Conservation (phyloP, 2,329 filamentous ascomycete genomes). For the Westerdykella sp. region DNA sequence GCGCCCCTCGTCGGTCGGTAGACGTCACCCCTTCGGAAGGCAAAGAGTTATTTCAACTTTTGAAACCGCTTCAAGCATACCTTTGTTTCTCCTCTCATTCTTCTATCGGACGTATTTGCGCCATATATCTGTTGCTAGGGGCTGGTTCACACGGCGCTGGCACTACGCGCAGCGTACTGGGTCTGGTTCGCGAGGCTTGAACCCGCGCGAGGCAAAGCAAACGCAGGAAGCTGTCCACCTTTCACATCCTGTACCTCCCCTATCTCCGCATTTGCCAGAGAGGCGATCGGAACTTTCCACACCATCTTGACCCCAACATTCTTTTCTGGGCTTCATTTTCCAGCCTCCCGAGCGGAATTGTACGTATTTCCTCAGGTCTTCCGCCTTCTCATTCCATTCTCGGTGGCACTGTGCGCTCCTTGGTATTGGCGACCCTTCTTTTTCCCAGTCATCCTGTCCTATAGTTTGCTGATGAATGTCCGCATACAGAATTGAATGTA, state of each 20-base stretch:
- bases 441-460: conserved; percentile 11
- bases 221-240: conserved; percentile 23
- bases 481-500: conserved; percentile 35
- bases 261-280: conserved; percentile 37
- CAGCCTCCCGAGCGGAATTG: conserved; percentile 31
- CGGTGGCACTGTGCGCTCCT: conserved; percentile 9
- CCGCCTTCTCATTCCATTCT: conserved; percentile 11
- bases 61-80: background rate
- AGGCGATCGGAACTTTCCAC: conserved; percentile 31
- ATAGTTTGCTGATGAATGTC: conserved; percentile 33
- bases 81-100: conserved; percentile 8
- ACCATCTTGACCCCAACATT: conserved; percentile 26
- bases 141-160: conserved; percentile 19
- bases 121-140: conserved; percentile 15
- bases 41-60: too few species aligned
- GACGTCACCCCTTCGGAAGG: too few species aligned
- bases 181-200: conserved; percentile 14
- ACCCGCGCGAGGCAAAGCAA: conserved; percentile 18
- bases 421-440: conserved; percentile 10
- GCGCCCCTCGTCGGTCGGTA: too few species aligned
- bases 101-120: conserved; percentile 14
- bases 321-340: conserved; percentile 27
- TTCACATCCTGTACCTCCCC: conserved; percentile 33
- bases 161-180: conserved; percentile 22
- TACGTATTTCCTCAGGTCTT: conserved; percentile 36